A percentile compares a stretch with the other conserved stretches of the same genome.
phyloP scores from a whole-genome alignment of 176 grass and related monocot genomes.

The Carex pumila region DNA sequence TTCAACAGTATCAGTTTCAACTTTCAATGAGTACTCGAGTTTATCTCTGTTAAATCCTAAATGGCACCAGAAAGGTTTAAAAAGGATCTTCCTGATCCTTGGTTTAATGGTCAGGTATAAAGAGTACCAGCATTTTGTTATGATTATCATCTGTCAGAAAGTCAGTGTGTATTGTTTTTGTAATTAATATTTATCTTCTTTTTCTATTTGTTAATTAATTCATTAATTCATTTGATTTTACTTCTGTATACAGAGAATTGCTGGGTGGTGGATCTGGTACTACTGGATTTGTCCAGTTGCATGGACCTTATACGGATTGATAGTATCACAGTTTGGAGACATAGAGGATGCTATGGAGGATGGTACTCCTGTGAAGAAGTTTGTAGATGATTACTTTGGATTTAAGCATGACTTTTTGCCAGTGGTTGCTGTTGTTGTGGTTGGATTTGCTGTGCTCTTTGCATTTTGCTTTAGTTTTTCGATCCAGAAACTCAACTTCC shows the following conservation, averaged over 20 bases:
- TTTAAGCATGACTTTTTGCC: slow-evolving; percentile 66
- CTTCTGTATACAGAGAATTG: slow-evolving; percentile 41
- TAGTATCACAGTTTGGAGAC: slow-evolving; percentile 72
- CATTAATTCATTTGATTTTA: background rate
- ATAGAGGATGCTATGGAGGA: slow-evolving; percentile 22
- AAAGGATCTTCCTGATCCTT: background rate
- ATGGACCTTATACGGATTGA: slow-evolving; percentile 70
- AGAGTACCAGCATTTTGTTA: background rate
- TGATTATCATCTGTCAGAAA: background rate
- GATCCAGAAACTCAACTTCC: slow-evolving; percentile 82
- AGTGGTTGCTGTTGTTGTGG: slow-evolving; percentile 41
- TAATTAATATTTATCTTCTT: background rate
- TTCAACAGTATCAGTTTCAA: background rate
- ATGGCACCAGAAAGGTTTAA: background rate
- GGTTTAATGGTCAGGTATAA: background rate
- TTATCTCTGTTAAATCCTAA: background rate
- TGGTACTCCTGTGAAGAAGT: slow-evolving; percentile 23
- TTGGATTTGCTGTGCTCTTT: slow-evolving; percentile 42
- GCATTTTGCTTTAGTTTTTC: slow-evolving; percentile 57
- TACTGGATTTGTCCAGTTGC: slow-evolving; percentile 55
- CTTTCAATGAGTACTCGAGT: background rate
- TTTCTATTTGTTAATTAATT: slow-evolving; percentile 1
- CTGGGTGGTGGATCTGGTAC: slow-evolving; percentile 93
- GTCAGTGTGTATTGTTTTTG: background rate
- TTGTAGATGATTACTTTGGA: slow-evolving; percentile 49